Conservation (phyloP, 164 flowering plant genomes). For the Taxillus chinensis region DNA sequence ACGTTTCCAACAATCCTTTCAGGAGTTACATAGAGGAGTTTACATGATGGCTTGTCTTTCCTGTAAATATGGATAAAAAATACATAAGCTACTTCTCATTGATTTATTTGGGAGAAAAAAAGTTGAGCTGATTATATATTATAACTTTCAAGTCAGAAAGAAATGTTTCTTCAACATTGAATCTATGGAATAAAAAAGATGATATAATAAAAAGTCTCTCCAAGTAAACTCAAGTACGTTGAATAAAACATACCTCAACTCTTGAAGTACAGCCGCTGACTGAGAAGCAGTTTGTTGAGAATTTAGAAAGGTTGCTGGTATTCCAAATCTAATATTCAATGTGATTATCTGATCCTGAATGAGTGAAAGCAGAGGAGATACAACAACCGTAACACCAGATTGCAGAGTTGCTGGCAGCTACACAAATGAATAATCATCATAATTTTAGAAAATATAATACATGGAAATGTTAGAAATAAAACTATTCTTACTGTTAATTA, state of each 20-base stretch:
- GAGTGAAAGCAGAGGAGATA: slow-evolving; percentile 86
- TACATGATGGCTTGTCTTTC: slow-evolving; percentile 80
- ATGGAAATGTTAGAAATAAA: background rate
- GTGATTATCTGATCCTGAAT: slow-evolving; percentile 93
- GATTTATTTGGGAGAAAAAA: background rate
- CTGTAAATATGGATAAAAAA: slow-evolving; percentile 24
- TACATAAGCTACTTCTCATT: background rate
- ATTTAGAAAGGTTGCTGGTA: slow-evolving; percentile 86
- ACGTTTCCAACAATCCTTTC: slow-evolving; percentile 80
- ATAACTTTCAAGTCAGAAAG: background rate
- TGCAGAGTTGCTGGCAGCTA: slow-evolving; percentile 93
- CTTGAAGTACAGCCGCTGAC: slow-evolving; percentile 66
- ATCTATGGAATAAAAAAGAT: background rate
- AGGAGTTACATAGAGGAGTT: slow-evolving; percentile 93
- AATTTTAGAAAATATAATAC: background rate
- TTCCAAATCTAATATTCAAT: slow-evolving; percentile 72
- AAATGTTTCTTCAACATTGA: background rate
- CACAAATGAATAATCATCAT: slow-evolving; percentile 7
- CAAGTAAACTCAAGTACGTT: background rate
- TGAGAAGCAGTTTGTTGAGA: slow-evolving; percentile 84
- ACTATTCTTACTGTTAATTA: background rate
- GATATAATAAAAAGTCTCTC: background rate
- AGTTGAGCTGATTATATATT: background rate
- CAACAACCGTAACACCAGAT: slow-evolving; percentile 79
- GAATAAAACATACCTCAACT: slow-evolving; percentile 54